Evolutionary conservation across 2,329 filamentous ascomycete species (phyloP), one percentile per base, ranked within the genome.

Genomic region (Alternaria dauci): DNA sequence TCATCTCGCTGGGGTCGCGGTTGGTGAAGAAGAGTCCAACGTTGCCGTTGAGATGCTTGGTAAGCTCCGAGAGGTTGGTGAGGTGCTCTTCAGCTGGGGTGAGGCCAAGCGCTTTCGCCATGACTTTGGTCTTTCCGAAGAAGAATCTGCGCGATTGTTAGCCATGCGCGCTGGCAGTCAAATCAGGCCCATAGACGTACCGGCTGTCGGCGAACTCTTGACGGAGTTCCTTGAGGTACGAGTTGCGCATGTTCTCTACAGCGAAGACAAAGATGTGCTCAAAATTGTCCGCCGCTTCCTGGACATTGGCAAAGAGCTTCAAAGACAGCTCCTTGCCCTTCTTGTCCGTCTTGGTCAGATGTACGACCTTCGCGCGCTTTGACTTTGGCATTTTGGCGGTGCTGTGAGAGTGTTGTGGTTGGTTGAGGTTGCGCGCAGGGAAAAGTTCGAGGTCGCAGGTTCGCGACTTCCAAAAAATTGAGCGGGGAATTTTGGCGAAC

Each of bases 51-150:
- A 98, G 85, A 83, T 92, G 87, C 46, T 83, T 83, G 20, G 86
- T 82, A 59, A 97, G 88, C 65, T 83, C 81, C 77, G 92, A 85
- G 73, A 95, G 88, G 76, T 92, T 92, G 44, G 91, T 87, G 70
- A 92, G 91, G 80, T 91, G 87, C 81, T 94, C 92, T 73, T 92
- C 91, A 75, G 91, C 90, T 69, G 89, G 85, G 55, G 85, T 89
- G 67, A 87, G 87, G 76, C 95, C 95, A 26, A 99, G 90, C 58
- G 95, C 94, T 82, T 95, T 94, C 72, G 92, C 89, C 93, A 98
- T 98, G 80, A 99, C 94, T 83, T 98, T 98, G 61, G 94, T 98
- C 85, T 98, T 99, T 82, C 94, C 95, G 81, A 97, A 98, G 88
- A 98, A 98, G 78, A 99, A 84, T 72, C 94, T 95, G 72, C 48